Evolutionary conservation across 768 basidiomycete species (phyloP).

Genomic region (Tephrocybe sp.): DNA sequence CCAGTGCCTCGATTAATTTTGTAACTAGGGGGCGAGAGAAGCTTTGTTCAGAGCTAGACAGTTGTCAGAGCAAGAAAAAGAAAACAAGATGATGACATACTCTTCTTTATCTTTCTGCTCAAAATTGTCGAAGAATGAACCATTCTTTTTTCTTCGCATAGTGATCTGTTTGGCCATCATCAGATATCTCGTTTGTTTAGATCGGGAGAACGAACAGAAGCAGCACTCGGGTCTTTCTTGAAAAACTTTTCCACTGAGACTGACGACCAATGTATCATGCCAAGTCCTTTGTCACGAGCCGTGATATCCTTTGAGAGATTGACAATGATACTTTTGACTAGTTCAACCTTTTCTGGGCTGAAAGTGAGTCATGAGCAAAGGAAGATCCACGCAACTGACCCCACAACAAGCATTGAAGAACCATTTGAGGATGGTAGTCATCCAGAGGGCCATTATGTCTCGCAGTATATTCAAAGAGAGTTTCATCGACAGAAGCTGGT

Average conservation of each 20-base stretch:
- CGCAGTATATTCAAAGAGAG: constrained; percentile 82
- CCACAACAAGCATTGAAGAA: constrained; percentile 91
- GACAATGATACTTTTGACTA: constrained; percentile 81
- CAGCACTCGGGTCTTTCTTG: constrained; percentile 28
- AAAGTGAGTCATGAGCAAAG: neutral
- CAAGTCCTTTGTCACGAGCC: constrained; percentile 22
- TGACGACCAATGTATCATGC: constrained; percentile 39
- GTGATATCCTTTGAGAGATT: constrained; percentile 53
- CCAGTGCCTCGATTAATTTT: constrained; percentile 63
- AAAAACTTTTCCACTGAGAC: constrained; percentile 62
- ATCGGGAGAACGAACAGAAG: constrained; percentile 19
- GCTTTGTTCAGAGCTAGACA: constrained; percentile 43
- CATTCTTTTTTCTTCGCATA: constrained; percentile 41
- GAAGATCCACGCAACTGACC: constrained; percentile 41
- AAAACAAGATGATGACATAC: constrained; percentile 38
- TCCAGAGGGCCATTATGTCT: constrained; percentile 82
- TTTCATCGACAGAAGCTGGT: constrained; percentile 31
- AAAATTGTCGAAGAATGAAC: constrained; percentile 51
- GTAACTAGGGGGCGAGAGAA: constrained; percentile 65
- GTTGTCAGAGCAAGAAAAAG: neutral
- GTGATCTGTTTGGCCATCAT: constrained; percentile 2
- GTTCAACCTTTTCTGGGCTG: constrained; percentile 70
- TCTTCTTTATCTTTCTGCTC: constrained; percentile 42
- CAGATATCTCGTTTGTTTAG: constrained; percentile 1
- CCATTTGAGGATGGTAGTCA: constrained; percentile 92